Evolutionary conservation across 139 green algal species (phyloP).

Genomic region (Coelastrella sp.): DNA sequence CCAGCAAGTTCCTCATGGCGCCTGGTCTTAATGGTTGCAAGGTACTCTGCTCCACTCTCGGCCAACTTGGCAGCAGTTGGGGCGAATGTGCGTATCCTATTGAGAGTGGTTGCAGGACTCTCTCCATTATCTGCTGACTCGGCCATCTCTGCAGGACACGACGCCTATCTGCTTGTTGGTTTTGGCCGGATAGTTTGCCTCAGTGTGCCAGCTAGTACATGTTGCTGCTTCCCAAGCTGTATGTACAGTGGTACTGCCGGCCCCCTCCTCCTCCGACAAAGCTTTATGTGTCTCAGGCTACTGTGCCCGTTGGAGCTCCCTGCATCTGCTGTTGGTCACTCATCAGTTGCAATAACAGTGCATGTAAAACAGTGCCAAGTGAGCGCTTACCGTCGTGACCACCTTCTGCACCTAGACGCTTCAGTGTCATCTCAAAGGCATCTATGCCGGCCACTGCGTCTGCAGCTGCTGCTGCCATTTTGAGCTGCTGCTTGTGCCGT

Average conservation of each 20-base stretch:
- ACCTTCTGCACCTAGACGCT: conserved; percentile 58
- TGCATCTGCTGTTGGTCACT: too few relatives aligned
- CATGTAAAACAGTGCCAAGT: background rate
- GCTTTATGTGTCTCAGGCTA: too few relatives aligned
- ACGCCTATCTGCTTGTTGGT: background rate
- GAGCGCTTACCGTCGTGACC: background rate
- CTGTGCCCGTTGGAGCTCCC: too few relatives aligned
- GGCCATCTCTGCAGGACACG: background rate
- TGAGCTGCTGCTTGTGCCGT: conserved; percentile 44
- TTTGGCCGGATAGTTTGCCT: background rate
- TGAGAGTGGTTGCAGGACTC: conserved; percentile 46
- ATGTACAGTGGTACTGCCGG: too few relatives aligned
- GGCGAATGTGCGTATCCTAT: conserved; percentile 58
- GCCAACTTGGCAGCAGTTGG: conserved; percentile 57
- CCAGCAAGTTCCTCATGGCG: conserved; percentile 65
- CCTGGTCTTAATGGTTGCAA: conserved; percentile 62
- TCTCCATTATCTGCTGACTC: background rate
- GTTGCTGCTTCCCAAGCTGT: too few relatives aligned
- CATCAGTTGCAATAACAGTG: too few relatives aligned
- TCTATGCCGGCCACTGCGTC: conserved; percentile 75
- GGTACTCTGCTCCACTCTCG: conserved; percentile 62
- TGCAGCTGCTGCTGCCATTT: conserved; percentile 52
- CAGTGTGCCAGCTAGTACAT: too few relatives aligned
- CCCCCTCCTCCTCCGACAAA: too few relatives aligned
- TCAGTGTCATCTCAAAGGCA: conserved; percentile 82